phyloP scores from a whole-genome alignment of 805 yeast genomes.

The Yamadazyma ubonensis region DNA sequence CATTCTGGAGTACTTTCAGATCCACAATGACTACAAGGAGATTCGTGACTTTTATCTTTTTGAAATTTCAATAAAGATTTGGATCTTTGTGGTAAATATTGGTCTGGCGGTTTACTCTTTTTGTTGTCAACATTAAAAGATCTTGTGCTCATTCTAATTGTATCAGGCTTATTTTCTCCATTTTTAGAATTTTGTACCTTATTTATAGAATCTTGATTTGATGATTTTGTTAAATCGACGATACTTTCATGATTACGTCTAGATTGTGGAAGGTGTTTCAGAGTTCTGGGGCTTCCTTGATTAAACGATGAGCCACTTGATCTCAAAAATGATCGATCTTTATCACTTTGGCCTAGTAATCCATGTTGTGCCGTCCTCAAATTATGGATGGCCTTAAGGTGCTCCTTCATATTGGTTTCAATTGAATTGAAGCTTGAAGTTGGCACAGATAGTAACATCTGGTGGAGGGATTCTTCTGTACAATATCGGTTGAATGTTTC shows the following conservation, averaged over 20 bases:
- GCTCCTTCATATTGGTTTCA: constrained; percentile 6
- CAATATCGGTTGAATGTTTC: not conserved
- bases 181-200: no score
- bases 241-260: no score
- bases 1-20: constrained; percentile 83
- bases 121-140: no score
- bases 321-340: not conserved
- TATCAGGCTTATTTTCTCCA: no score
- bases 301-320: no score
- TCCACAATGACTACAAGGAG: constrained; percentile 57
- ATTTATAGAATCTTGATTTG: no score
- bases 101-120: no score
- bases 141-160: no score
- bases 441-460: constrained; percentile 10
- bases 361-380: constrained; percentile 7
- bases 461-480: not conserved
- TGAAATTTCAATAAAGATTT: not conserved
- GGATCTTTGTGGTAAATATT: not conserved
- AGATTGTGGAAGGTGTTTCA: not conserved
- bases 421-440: constrained; percentile 10
- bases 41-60: not conserved
- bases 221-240: no score
- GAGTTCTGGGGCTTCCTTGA: no score
- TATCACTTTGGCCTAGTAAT: not conserved
- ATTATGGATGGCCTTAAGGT: constrained; percentile 2